These are phyloP conservation scores for Trichoderma gamsii DNA, from an alignment of 495 filamentous ascomycete species.

Conservation along the genomic window DNA sequence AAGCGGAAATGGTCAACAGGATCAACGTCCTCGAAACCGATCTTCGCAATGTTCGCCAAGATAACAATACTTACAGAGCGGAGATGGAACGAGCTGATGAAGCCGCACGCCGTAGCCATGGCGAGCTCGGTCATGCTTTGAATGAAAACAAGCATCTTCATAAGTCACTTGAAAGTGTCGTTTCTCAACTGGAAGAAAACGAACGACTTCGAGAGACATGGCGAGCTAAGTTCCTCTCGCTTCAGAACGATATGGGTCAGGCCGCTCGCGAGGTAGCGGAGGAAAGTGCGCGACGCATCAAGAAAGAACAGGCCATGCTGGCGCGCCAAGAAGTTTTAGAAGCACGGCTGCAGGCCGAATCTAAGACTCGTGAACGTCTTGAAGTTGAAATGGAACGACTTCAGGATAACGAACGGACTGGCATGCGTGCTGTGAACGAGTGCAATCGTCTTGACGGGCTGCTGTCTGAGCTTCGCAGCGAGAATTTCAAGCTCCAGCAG, in stretches of 20 bases:
- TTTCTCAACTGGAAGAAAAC: conserved; percentile 76
- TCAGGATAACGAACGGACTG: conserved; percentile 68
- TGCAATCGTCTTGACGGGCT: conserved; percentile 59
- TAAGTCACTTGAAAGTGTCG: conserved; percentile 60
- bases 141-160: conserved; percentile 49
- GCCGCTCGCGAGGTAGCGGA: conserved; percentile 70
- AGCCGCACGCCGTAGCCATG: conserved; percentile 34
- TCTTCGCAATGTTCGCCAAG: conserved; percentile 42
- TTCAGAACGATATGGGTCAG: conserved; percentile 78
- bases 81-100: conserved; percentile 42
- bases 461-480: conserved; percentile 56
- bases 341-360: conserved; percentile 69
- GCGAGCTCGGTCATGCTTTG: conserved; percentile 34
- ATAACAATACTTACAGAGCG: conserved; percentile 43
- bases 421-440: conserved; percentile 50
- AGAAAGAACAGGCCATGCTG: conserved; percentile 65
- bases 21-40: conserved; percentile 43
- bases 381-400: conserved; percentile 72
- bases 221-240: conserved; percentile 67
- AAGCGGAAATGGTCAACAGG: conserved; percentile 55
- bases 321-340: conserved; percentile 74
- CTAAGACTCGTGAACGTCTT: conserved; percentile 67
- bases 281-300: conserved; percentile 69
- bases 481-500: conserved; percentile 62
- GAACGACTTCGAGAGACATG: conserved; percentile 70